These are phyloP conservation scores for Paraphaeosphaeria minitans DNA, from an alignment of 2,329 filamentous ascomycete species.

Conservation along the genomic window DNA sequence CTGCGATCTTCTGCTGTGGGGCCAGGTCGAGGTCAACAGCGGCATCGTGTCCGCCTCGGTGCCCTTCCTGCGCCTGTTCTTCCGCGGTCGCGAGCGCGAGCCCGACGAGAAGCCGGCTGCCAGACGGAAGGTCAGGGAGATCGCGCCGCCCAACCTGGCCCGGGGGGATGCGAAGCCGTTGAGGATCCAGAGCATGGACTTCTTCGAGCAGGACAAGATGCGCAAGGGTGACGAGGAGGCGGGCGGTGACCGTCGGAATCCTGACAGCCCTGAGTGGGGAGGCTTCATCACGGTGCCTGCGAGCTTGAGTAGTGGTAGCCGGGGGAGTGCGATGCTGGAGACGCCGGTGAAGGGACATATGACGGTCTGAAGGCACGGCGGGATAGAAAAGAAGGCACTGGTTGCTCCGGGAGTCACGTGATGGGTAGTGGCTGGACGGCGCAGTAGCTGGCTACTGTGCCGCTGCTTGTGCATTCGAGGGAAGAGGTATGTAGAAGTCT, in stretches of 20 bases:
- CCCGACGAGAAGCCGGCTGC: constrained; percentile 15
- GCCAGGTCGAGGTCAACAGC: constrained; percentile 54
- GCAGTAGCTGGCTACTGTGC: constrained; percentile 33
- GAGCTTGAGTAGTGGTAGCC: constrained; percentile 31
- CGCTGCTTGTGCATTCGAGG: constrained; percentile 3
- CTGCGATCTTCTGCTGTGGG: constrained; percentile 49
- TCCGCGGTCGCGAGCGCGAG: constrained; percentile 29
- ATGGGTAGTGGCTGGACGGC: constrained; percentile 11
- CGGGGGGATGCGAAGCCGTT: constrained; percentile 20
- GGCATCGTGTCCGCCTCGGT: constrained; percentile 55
- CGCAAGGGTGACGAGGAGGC: background rate
- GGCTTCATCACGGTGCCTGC: constrained; percentile 44
- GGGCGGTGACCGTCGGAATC: constrained; percentile 15
- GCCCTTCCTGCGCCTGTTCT: constrained; percentile 52
- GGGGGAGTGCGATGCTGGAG: constrained; percentile 27
- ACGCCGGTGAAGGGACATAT: constrained; percentile 16
- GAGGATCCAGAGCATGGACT: constrained; percentile 27
- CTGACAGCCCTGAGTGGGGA: constrained; percentile 30
- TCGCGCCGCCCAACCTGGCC: constrained; percentile 18
- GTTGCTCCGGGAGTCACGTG: constrained; percentile 13
- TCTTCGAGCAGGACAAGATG: constrained; percentile 18
- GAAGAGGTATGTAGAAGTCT: background rate
- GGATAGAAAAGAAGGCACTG: background rate
- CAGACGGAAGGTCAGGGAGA: constrained; percentile 16
- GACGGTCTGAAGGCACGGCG: constrained; percentile 22